Evolutionary conservation across 73 alveolate species (phyloP).

Genomic region (Paramecium bursaria): DNA sequence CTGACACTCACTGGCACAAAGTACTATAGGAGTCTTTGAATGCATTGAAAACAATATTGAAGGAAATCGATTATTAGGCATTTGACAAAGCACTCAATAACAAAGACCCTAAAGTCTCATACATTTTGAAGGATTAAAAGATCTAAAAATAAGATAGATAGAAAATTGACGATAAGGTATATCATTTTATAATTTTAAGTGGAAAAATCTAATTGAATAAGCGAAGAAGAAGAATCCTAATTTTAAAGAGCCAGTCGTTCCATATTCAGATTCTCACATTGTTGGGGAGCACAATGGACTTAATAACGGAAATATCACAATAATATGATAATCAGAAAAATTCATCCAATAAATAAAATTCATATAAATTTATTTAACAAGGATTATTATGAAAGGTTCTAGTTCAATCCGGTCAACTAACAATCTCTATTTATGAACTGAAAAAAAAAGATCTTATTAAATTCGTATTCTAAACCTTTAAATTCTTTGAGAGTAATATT

Average conservation of each 20-base stretch:
- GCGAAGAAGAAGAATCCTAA: constrained; percentile 71
- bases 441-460: too few relatives aligned
- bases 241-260: constrained; percentile 69
- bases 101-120: constrained; percentile 40
- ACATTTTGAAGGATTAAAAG: constrained; percentile 27
- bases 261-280: constrained; percentile 73
- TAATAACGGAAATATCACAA: constrained; percentile 57
- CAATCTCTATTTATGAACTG: too few relatives aligned
- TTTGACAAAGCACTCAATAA: constrained; percentile 86
- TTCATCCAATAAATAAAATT: too few relatives aligned
- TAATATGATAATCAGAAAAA: constrained; percentile 4
- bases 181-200: not conserved
- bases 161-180: constrained; percentile 75
- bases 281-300: constrained; percentile 76
- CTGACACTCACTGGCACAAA: constrained; percentile 93
- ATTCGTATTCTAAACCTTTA: too few relatives aligned
- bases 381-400: too few relatives aligned
- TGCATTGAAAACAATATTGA: constrained; percentile 84
- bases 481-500: too few relatives aligned
- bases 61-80: constrained; percentile 88
- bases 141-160: constrained; percentile 78
- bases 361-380: too few relatives aligned
- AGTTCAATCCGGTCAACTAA: too few relatives aligned
- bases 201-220: constrained; percentile 75
- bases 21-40: constrained; percentile 83